Evolutionary conservation across 768 basidiomycete species (phyloP).

Genomic region (Xanthoconium stramineum): DNA sequence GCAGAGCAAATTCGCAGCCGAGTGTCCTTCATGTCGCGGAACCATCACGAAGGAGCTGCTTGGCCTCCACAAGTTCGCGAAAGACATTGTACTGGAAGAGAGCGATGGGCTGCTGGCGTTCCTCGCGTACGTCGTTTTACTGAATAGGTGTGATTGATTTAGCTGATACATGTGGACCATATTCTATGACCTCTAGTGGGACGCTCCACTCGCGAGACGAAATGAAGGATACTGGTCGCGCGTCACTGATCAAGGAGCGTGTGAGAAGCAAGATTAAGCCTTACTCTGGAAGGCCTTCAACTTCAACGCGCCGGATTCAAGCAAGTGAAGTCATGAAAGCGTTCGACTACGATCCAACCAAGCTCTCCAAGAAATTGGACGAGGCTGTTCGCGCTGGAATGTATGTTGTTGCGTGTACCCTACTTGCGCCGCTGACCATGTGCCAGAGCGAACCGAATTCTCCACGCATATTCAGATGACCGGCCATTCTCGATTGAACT

Average conservation of each 20-base stretch:
- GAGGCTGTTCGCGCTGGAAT: not conserved
- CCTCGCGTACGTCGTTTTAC: not conserved
- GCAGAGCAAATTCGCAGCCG: not conserved
- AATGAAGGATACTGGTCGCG: not conserved
- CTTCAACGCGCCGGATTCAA: not conserved
- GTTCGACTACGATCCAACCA: not conserved
- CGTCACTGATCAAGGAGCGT: not conserved
- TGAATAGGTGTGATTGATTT: not conserved
- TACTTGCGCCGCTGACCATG: not conserved
- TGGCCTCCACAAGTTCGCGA: not conserved
- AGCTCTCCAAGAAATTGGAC: not conserved
- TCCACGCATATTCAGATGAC: not conserved
- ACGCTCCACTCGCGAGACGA: not conserved
- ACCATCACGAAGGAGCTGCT: not conserved
- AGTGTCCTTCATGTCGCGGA: not conserved
- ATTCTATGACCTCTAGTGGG: not conserved
- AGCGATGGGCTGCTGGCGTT: not conserved
- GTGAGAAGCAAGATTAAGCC: not conserved
- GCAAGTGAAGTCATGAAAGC: not conserved
- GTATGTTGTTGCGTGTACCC: not conserved
- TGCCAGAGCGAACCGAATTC: not conserved
- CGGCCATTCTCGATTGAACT: not conserved
- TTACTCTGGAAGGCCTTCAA: not conserved
- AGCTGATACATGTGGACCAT: not conserved
- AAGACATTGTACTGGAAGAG: not conserved